Evolutionary conservation across 2,329 filamentous ascomycete genomes (phyloP), one percentile per base, ranked within the genome.

Genomic region (Aschersonia sp.): DNA sequence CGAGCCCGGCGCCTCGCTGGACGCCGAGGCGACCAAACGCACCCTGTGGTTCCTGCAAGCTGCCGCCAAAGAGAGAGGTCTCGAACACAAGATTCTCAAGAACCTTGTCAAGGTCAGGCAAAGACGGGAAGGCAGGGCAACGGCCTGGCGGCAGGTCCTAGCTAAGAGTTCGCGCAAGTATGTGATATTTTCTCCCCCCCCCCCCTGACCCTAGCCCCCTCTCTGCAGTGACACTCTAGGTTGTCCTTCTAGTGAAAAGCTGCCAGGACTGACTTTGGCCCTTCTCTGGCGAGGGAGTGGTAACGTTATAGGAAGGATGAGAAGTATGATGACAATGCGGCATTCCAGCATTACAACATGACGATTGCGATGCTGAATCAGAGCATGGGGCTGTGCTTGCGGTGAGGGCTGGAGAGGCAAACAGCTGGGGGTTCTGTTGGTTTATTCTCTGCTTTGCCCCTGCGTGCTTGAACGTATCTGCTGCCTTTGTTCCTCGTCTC

Each of bases 301-400:
- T 22, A 22, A 22, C 22, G 22, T 2, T 22, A 30, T 37, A 60
- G 58, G 22, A 30, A 51, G 32, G 48, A 50, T 11, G 45, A 56
- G 35, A 52, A 52, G 41, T 43, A 54, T 40, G 51, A 58, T 42
- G 51, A 55, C 32, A 44, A 51, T 30, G 57, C 58, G 45, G 63
- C 70, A 6, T 81, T 73, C 58, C 67, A 71, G 44, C 75, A 83
- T 55, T 86, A 85, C 58, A 75, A 87, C 47, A 76, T 76, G 66
- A 86, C 81, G 6, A 60, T 89, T 44, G 72, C 70, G 14, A 85
- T 85, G 82, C 68, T 89, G 47, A 88, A 89, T 57, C 78, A 82
- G 59, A 80, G 72, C 6, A 81, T 88, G 80, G 75, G 76, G 1
- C 59, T 86, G 42, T 84, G 81, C 57, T 60, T 83, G 49, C 71